Evolutionary conservation across 345 rosid species (phyloP).

Genomic region (Boechera stricta): DNA sequence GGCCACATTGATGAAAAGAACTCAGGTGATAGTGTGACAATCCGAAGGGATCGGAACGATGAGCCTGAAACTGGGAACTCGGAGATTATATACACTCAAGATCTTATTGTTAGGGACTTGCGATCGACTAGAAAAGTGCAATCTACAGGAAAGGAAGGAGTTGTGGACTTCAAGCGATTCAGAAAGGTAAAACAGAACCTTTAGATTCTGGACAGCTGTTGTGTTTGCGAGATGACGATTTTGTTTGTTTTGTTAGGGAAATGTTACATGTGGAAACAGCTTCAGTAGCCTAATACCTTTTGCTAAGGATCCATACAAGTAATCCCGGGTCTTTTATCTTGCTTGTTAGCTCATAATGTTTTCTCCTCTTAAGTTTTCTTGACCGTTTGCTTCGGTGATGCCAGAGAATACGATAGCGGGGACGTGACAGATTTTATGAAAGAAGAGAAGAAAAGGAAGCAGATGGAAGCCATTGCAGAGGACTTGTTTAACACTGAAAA

Average conservation of each 20-base stretch:
- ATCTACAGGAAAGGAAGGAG: conserved; percentile 46
- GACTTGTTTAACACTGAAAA: conserved; percentile 75
- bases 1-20: conserved; percentile 30
- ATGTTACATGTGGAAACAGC: conserved; percentile 81
- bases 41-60: conserved; percentile 50
- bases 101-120: conserved; percentile 59
- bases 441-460: conserved; percentile 87
- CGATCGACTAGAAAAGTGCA: conserved; percentile 38
- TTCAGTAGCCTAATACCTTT: conserved; percentile 84
- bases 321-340: conserved; percentile 26
- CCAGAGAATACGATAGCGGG: conserved; percentile 62
- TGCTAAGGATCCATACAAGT: conserved; percentile 86
- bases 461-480: conserved; percentile 88
- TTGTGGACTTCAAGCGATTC: conserved; percentile 76
- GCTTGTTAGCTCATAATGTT: conserved; percentile 27
- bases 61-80: conserved; percentile 63
- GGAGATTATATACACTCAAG: conserved; percentile 75
- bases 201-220: conserved; percentile 18
- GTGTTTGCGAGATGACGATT: conserved; percentile 1
- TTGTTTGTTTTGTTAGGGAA: conserved; percentile 48
- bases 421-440: conserved; percentile 60
- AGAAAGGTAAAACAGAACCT: conserved; percentile 64
- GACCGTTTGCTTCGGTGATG: conserved; percentile 26
- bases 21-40: conserved; percentile 43
- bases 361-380: conserved; percentile 19